These are phyloP conservation scores for Penicillium sp. DNA, from an alignment of 2,329 filamentous ascomycete species.

Conservation along the genomic window DNA sequence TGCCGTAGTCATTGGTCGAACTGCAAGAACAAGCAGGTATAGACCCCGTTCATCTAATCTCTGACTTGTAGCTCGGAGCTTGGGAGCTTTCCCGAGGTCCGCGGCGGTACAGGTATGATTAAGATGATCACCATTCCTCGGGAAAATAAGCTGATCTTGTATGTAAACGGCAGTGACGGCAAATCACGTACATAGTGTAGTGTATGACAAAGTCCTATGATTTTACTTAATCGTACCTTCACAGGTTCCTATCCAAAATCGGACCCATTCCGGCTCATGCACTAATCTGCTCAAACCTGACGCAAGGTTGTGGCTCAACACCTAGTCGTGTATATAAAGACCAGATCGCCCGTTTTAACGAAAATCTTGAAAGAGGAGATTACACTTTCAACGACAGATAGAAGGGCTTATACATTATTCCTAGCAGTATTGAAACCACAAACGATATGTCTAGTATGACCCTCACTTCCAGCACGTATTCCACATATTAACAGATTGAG, in stretches of 20 bases:
- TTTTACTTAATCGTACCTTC: neutral
- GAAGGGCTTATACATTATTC: too few species aligned
- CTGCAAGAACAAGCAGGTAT: neutral
- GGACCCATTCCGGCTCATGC: neutral
- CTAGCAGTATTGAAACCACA: neutral
- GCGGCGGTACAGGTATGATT: too few species aligned
- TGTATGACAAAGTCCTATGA: too few species aligned
- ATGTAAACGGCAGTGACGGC: too few species aligned
- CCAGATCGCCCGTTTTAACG: neutral
- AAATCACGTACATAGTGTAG: too few species aligned
- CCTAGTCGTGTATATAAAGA: neutral
- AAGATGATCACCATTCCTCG: neutral
- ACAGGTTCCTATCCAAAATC: neutral
- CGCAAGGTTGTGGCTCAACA: neutral
- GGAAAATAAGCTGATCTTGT: neutral
- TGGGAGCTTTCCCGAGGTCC: too few species aligned
- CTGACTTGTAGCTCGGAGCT: neutral
- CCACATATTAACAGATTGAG: neutral
- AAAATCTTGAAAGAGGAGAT: neutral
- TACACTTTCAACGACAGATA: neutral
- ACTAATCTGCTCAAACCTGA: neutral
- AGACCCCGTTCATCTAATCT: neutral
- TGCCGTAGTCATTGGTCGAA: neutral
- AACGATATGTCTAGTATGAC: neutral
- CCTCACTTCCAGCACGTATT: neutral